phyloP scores from a whole-genome alignment of 106 monocot species.

The Agapanthus africanus region DNA sequence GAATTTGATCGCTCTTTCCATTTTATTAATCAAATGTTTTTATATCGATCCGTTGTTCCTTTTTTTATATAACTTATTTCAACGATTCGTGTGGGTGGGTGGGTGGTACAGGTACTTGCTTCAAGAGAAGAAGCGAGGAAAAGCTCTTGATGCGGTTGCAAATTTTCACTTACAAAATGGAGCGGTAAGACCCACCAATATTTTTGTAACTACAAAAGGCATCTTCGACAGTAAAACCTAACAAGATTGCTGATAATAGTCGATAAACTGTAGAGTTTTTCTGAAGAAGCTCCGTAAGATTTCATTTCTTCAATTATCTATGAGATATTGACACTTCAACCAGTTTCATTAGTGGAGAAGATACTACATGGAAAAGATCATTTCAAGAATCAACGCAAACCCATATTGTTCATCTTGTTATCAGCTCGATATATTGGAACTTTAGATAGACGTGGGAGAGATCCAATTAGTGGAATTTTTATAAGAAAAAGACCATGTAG shows the following conservation, averaged over 20 bases:
- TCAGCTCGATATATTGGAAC: too few species aligned
- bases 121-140: slow-evolving; percentile 77
- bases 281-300: not conserved
- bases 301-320: not conserved
- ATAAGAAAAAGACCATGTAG: too few species aligned
- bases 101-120: slow-evolving; percentile 62
- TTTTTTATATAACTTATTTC: too few species aligned
- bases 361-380: not conserved
- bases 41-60: too few species aligned
- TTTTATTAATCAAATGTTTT: too few species aligned
- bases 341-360: not conserved
- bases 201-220: slow-evolving; percentile 4
- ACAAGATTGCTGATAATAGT: not conserved
- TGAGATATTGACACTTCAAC: not conserved
- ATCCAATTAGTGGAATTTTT: too few species aligned
- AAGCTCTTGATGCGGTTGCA: slow-evolving; percentile 79
- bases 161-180: slow-evolving; percentile 95
- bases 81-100: too few species aligned
- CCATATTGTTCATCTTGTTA: too few species aligned
- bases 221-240: not conserved
- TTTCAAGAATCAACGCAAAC: too few species aligned
- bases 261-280: not conserved
- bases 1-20: too few species aligned
- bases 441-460: not conserved
- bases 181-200: slow-evolving; percentile 42